These are phyloP conservation scores for Colletotrichum camelliae DNA, from an alignment of 2,329 filamentous ascomycete genomes.

Conservation along the genomic window DNA sequence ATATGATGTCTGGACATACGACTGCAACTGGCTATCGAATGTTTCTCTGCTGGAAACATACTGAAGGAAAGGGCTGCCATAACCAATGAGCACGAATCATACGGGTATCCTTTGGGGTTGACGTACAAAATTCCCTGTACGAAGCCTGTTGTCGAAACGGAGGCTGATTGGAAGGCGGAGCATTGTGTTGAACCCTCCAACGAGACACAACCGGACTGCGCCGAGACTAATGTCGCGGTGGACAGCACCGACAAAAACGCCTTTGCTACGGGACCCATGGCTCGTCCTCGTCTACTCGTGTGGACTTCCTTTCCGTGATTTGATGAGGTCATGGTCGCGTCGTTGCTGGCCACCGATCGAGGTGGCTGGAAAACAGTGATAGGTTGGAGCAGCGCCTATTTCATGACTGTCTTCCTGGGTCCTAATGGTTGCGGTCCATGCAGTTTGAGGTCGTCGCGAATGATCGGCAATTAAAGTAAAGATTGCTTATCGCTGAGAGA, in stretches of 20 bases:
- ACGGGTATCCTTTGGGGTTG: background rate
- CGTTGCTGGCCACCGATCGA: background rate
- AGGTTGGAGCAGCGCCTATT: background rate
- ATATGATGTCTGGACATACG: conserved; percentile 78
- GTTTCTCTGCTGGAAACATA: conserved; percentile 77
- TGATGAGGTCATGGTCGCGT: background rate
- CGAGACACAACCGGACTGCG: conserved; percentile 60
- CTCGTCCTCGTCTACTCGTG: background rate
- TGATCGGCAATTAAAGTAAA: background rate
- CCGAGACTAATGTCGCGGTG: conserved; percentile 40
- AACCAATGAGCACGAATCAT: conserved; percentile 22
- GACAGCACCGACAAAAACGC: conserved; percentile 31
- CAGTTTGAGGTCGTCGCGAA: background rate
- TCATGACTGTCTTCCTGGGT: conserved; percentile 9
- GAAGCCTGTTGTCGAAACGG: conserved; percentile 67
- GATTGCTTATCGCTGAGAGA: conserved; percentile 27
- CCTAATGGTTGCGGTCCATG: background rate
- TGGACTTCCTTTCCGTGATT: background rate
- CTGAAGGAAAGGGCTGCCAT: conserved; percentile 78
- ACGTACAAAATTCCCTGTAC: conserved; percentile 71
- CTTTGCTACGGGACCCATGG: background rate
- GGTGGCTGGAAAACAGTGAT: background rate
- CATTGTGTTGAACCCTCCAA: conserved; percentile 74
- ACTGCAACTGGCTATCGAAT: conserved; percentile 78
- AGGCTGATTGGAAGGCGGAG: conserved; percentile 74